Percentiles rank a stretch among this genome's conserved stretches.
Evolutionary conservation across 306 rosid genomes (phyloP).

Genomic region (Ceratonia siliqua): DNA sequence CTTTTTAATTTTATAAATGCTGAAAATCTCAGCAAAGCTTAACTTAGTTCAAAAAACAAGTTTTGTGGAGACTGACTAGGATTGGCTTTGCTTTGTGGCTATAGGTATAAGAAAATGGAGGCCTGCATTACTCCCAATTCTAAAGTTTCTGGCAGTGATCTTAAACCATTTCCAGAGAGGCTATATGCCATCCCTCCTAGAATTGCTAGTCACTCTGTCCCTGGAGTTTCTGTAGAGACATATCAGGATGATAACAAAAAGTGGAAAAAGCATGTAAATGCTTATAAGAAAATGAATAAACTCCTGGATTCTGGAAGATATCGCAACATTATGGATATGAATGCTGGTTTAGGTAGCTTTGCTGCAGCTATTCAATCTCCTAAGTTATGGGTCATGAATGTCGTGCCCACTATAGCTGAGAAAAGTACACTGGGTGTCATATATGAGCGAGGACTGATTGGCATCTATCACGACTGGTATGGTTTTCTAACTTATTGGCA

Average conservation of each 20-base stretch:
- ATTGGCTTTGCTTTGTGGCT: constrained; percentile 36
- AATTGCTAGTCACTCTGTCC: constrained; percentile 60
- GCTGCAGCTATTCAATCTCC: constrained; percentile 69
- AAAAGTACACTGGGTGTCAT: constrained; percentile 66
- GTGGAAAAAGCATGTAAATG: constrained; percentile 71
- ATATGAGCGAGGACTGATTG: constrained; percentile 79
- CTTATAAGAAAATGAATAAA: constrained; percentile 60
- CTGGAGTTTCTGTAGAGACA: constrained; percentile 57
- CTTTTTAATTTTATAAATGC: neutral
- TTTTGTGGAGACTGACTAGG: constrained; percentile 9
- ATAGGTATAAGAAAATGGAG: constrained; percentile 75
- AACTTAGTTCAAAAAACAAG: neutral
- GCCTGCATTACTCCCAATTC: constrained; percentile 58
- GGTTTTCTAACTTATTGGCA: constrained; percentile 23
- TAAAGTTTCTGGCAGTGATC: constrained; percentile 45
- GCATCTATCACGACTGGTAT: constrained; percentile 89
- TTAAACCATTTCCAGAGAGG: constrained; percentile 65
- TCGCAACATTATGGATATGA: constrained; percentile 66
- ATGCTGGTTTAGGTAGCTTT: constrained; percentile 78
- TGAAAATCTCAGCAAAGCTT: neutral
- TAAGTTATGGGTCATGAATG: constrained; percentile 89
- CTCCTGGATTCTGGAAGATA: constrained; percentile 69
- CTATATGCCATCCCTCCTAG: constrained; percentile 67
- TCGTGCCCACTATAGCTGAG: constrained; percentile 78
- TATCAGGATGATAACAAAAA: constrained; percentile 59